Base-by-base conservation (phyloP, 139 green algal species). In the Coelastrella sp. region DNA sequence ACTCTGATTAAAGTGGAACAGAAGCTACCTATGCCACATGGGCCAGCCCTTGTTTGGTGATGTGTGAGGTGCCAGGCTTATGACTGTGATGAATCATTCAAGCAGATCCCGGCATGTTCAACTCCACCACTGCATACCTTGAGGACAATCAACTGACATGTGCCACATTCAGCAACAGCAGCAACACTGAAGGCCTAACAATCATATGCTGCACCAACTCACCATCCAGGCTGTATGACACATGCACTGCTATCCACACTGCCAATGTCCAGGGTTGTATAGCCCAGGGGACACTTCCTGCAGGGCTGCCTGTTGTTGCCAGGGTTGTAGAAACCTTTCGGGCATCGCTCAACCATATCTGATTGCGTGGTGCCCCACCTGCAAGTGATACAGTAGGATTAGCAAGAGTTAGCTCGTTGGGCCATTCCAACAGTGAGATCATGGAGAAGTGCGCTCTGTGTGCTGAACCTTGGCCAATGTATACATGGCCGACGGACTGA, bases 201-300 rank as follows among this genome's bases (percentile, higher is more conserved):
- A 13, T 71, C 61, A 71, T 47, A 47, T 47, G 32, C 32, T 47
- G 61, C 20, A 6, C 20, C 14, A 16, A 59, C 58, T 71, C 14
- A 23, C 79, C 14, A 58, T 14, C 79, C 79, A 16, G 79, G 79
- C 58, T 74, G 58, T 56, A 85, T 56, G 57, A 85, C 79, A 64
- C 79, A 85, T n/a, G 16, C 79, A 6, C 7, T 19, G 5, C 5
- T n/a, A 5, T 13, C 10, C 13, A 8, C 56, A 7, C 22, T 74
- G 79, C 79, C 79, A 13, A 5, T n/a, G 5, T 8, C 79, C 47
- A 84, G 32, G 3, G 78, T 71, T 47, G 78, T 84, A 2, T 66
- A 84, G 7, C 47, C 78, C 6, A 8, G 7, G 14, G 16, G 32
- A 57, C 78, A 84, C 23, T 14, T 54, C 13, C 6, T 68, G 56